Evolutionary conservation across 2,329 filamentous ascomycete species (phyloP), one percentile per base, ranked within the genome.

Genomic region (Thielaviopsis ethacetica): DNA sequence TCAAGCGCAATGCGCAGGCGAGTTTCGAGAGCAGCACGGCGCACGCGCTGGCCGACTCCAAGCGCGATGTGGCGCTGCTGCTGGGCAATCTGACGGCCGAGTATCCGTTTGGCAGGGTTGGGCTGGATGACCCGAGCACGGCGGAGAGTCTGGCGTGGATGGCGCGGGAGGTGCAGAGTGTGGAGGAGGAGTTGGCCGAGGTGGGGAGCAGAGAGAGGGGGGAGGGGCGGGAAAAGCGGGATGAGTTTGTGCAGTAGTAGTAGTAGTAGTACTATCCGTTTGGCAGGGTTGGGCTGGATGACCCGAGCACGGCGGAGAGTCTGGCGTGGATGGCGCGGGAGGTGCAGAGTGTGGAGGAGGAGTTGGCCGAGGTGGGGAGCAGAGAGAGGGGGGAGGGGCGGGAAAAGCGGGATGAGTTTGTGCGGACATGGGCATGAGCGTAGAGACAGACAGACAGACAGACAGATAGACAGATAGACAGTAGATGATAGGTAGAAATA

Each of bases 31-130:
- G 63, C 0, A 68, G 67, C 0, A 68, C 73, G 0, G 68, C 69
- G 0, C 66, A 69, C 0, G 72, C 76, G 10, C 64, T 82, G 0
- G 67, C 72, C 0, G 79, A 82, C 61, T 71, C 73, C 0, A 70
- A 72, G 19, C 66, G 71, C 2, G 78, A 78, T 0, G 64, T 81
- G 1, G 74, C 77, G 62, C 64, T 78, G 9, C 66, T 81, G 17
- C 68, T 72, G 5, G 77, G 79, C 60, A 78, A 74, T 49, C 67
- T 82, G 0, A 67, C 81, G 1, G 76, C 76, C 0, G 79, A 82
- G 63, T 79, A 73, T 30, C 68, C 72, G 4, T 80, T 73, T 64
- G 70, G 70, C 0, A 66, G 71, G n/a, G 72, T 79, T 4, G 71
- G 70, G 50, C 71, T 83, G 5, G 68, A 75, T 5, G 80, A 83